These are phyloP conservation scores for Colletotrichum liaoningense DNA, from an alignment of 2,329 filamentous ascomycete species.

Conservation along the genomic window DNA sequence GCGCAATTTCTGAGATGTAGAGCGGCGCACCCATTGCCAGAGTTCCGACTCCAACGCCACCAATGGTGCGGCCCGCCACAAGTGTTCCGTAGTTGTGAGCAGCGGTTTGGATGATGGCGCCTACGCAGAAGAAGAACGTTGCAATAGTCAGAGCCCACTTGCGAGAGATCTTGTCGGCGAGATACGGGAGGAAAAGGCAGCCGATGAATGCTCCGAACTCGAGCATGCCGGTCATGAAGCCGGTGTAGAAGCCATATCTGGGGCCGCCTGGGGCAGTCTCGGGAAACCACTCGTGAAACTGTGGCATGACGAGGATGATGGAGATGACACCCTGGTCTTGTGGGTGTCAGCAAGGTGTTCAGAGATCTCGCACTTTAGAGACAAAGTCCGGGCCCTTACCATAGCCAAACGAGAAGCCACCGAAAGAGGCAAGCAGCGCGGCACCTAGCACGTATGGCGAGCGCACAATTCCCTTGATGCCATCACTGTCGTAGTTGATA, in stretches of 20 bases:
- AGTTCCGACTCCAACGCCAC: conserved; percentile 45
- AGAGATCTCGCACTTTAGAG: neutral
- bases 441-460: conserved; percentile 55
- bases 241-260: conserved; percentile 44
- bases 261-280: conserved; percentile 38
- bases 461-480: conserved; percentile 45
- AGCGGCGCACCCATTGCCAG: conserved; percentile 44
- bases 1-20: conserved; percentile 48
- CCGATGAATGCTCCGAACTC: conserved; percentile 52
- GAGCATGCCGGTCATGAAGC: conserved; percentile 57
- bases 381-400: neutral
- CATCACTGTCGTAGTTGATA: conserved; percentile 43
- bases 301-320: conserved; percentile 56
- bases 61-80: conserved; percentile 43
- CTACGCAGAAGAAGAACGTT: conserved; percentile 52
- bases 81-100: conserved; percentile 41
- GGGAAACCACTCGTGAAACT: conserved; percentile 54
- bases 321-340: conserved; percentile 50
- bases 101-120: conserved; percentile 52
- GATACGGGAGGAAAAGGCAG: conserved; percentile 46
- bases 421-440: conserved; percentile 54
- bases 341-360: neutral
- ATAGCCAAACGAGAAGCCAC: conserved; percentile 47
- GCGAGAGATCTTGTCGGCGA: conserved; percentile 54
- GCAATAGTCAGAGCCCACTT: conserved; percentile 54